These are phyloP conservation scores for Talaromyces stipitatus DNA, from an alignment of 495 filamentous ascomycete genomes.

Conservation along the genomic window DNA sequence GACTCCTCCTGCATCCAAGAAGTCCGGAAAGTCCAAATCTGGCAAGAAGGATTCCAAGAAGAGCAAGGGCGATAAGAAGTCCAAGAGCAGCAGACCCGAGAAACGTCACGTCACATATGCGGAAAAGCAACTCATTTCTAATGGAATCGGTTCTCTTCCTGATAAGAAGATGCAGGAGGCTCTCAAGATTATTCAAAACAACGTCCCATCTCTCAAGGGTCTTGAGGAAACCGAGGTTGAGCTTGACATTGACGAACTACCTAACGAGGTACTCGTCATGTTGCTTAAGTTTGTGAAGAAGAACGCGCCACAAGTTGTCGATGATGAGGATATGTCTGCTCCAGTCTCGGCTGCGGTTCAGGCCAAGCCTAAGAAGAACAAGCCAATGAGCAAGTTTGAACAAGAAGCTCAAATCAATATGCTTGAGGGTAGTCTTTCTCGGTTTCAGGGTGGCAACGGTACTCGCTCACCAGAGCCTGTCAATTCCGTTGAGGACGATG, in stretches of 20 bases:
- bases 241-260: constrained; percentile 81
- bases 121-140: constrained; percentile 82
- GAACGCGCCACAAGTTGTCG: constrained; percentile 48
- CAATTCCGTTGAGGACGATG: constrained; percentile 38
- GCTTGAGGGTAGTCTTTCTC: constrained; percentile 52
- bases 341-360: constrained; percentile 40
- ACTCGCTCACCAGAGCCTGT: constrained; percentile 34
- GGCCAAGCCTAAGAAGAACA: constrained; percentile 88
- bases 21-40: constrained; percentile 44
- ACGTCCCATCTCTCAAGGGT: constrained; percentile 70
- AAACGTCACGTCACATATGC: constrained; percentile 56
- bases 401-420: constrained; percentile 83
- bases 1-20: constrained; percentile 53
- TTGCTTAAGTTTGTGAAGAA: constrained; percentile 71
- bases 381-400: constrained; percentile 93
- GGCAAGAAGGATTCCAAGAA: constrained; percentile 50
- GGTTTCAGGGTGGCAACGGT: constrained; percentile 34
- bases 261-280: constrained; percentile 62
- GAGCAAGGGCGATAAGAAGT: constrained; percentile 44
- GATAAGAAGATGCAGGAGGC: constrained; percentile 67
- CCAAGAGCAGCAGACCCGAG: constrained; percentile 35
- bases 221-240: constrained; percentile 81
- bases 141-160: constrained; percentile 66
- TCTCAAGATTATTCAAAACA: constrained; percentile 83
- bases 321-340: constrained; percentile 28